Evolutionary conservation across 2,329 filamentous ascomycete species (phyloP), one percentile per base, ranked within the genome.

Genomic region (Thelonectria blattea): DNA sequence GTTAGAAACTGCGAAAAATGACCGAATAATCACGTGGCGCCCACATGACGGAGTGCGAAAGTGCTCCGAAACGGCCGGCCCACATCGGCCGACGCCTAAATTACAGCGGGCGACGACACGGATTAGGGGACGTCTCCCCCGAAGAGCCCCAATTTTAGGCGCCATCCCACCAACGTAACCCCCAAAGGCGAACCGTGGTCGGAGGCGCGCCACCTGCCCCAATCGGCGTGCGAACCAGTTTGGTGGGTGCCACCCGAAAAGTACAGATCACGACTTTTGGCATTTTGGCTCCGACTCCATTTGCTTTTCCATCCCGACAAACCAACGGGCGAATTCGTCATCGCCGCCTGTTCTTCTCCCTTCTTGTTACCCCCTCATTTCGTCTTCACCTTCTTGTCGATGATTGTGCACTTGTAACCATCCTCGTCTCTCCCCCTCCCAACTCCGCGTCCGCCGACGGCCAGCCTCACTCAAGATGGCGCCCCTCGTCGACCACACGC

Each of bases 401-500:
- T 61, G 58, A 45, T 32, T 58, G 27, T 49, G 49, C 54, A 41
- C 50, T 37, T 50, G 15, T 61, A 43, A 50, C 53, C 53, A 14
- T 43, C 12, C 27, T 30, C 45, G 32, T 39, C n/a, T 17, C 18
- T 18, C 15, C 7, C 43, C 30, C 32, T 39, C 34, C 48, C 42
- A 45, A 56, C 52, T 51, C 52, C 57, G 57, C 51, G 46, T 42
- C 30, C 32, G 49, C 56, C 49, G 56, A 48, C 49, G 20, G 30
- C 53, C 43, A 63, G 64, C 50, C 73, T 45, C 42, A 10, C 27
- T 22, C 65, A 68, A 50, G 47, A 91, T 90, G 88, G 84, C 89
- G 80, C 88, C 89, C 76, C 90, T 99, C 78, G 93, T 98, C 77
- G 91, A 96, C 80, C 94, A 92, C 79, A 80, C 89, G 69, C 92